Evolutionary conservation across 257 asterid genomes (phyloP).

Genomic region (Jacaranda mimosifolia): DNA sequence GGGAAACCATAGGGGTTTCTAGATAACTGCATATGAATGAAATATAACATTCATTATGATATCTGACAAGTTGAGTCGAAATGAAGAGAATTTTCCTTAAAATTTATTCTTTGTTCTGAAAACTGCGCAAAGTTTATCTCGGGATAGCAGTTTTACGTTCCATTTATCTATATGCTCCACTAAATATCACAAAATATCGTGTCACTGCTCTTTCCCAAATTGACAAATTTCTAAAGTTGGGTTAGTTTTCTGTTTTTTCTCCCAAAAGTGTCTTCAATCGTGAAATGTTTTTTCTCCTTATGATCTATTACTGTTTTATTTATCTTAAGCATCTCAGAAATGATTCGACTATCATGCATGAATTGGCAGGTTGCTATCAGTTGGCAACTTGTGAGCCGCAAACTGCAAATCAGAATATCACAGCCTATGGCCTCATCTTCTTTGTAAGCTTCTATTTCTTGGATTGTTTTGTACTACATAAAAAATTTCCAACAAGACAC

Average conservation of each 20-base stretch:
- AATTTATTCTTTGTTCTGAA: too few relatives aligned
- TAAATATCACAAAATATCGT: neutral
- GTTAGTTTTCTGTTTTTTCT: neutral
- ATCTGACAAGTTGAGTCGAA: too few relatives aligned
- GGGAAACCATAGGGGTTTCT: too few relatives aligned
- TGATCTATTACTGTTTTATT: conserved; percentile 8
- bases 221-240: neutral
- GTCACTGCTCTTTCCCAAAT: neutral
- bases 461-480: neutral
- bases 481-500: neutral
- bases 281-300: neutral
- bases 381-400: conserved; percentile 81
- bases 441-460: conserved; percentile 67
- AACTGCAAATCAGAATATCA: conserved; percentile 83
- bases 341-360: conserved; percentile 30
- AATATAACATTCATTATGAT: too few relatives aligned
- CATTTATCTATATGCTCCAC: too few relatives aligned
- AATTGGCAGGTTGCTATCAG: conserved; percentile 73
- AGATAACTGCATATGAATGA: too few relatives aligned
- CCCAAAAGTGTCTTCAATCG: neutral
- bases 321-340: conserved; percentile 16
- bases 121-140: too few relatives aligned
- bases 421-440: conserved; percentile 87
- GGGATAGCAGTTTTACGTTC: too few relatives aligned
- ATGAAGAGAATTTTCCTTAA: too few relatives aligned